These are phyloP conservation scores for Phytopythium helicoides DNA, from an alignment of 352 stramenopile genomes.

Conservation along the genomic window DNA sequence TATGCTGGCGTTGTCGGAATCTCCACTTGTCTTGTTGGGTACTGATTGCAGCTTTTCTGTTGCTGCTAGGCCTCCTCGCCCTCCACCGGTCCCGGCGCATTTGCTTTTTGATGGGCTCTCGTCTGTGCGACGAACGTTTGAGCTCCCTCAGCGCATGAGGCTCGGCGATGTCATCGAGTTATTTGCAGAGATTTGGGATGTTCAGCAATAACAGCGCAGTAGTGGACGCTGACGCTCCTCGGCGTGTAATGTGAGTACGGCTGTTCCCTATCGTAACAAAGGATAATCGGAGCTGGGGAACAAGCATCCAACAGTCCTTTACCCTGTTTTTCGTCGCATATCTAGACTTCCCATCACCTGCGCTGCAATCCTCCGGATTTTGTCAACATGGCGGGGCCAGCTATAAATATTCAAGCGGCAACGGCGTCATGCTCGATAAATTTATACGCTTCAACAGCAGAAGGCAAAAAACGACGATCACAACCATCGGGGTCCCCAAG, in stretches of 20 bases:
- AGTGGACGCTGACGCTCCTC: neutral
- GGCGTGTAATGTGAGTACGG: neutral
- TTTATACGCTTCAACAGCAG: constrained; percentile 2
- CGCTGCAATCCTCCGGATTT: too few relatives aligned
- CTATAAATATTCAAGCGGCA: too few relatives aligned
- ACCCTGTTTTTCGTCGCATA: too few relatives aligned
- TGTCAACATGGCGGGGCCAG: too few relatives aligned
- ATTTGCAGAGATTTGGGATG: constrained; percentile 89
- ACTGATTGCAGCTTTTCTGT: constrained; percentile 9
- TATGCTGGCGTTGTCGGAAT: constrained; percentile 24
- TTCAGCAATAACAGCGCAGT: constrained; percentile 56
- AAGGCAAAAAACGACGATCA: constrained; percentile 5
- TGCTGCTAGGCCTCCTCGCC: constrained; percentile 50
- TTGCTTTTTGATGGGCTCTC: constrained; percentile 82
- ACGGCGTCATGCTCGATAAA: too few relatives aligned
- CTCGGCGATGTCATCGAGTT: constrained; percentile 83
- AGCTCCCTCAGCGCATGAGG: constrained; percentile 83
- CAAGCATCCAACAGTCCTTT: constrained; percentile 18
- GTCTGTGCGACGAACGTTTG: constrained; percentile 84
- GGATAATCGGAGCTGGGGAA: constrained; percentile 1
- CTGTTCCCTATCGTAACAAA: neutral
- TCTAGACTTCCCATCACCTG: too few relatives aligned
- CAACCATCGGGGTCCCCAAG: too few relatives aligned
- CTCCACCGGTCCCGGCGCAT: constrained; percentile 64
- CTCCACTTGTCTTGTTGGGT: neutral